phyloP scores from a whole-genome alignment of 306 rosid genomes.

The Dalbergia cultrata region DNA sequence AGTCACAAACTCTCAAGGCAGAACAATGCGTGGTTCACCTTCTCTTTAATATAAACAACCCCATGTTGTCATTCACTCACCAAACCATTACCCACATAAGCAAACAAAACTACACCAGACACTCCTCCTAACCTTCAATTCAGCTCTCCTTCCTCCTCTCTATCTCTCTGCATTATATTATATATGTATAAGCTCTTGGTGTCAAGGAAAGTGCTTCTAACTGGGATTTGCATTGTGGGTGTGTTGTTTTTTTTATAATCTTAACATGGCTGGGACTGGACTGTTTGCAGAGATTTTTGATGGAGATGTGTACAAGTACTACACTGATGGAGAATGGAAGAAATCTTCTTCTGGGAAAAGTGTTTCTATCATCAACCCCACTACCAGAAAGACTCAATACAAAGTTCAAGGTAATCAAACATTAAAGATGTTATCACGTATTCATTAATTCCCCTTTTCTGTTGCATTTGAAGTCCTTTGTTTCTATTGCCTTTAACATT shows the following conservation, averaged over 20 bases:
- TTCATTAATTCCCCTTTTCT: neutral
- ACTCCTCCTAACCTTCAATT: conserved; percentile 50
- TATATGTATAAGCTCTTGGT: neutral
- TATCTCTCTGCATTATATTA: conserved; percentile 17
- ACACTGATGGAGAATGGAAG: conserved; percentile 89
- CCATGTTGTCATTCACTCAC: conserved; percentile 25
- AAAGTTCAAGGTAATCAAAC: conserved; percentile 78
- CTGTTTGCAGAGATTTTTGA: conserved; percentile 79
- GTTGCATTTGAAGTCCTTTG: neutral
- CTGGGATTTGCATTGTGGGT: conserved; percentile 1
- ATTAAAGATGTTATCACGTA: neutral
- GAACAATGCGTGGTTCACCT: conserved; percentile 59
- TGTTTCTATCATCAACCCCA: conserved; percentile 89
- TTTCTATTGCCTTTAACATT: too few species aligned
- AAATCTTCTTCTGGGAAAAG: conserved; percentile 79
- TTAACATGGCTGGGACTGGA: conserved; percentile 79
- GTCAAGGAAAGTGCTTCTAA: neutral
- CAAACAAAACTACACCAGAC: conserved; percentile 49
- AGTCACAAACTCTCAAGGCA: neutral
- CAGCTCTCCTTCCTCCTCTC: neutral
- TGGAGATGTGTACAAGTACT: conserved; percentile 86
- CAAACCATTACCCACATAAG: conserved; percentile 43
- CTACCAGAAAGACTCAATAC: conserved; percentile 85
- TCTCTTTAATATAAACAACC: conserved; percentile 49
- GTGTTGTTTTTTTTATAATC: neutral